These are phyloP conservation scores for Apiotrichum mycotoxinovorans DNA, from an alignment of 1,284 basidiomycete genomes.

Conservation along the genomic window DNA sequence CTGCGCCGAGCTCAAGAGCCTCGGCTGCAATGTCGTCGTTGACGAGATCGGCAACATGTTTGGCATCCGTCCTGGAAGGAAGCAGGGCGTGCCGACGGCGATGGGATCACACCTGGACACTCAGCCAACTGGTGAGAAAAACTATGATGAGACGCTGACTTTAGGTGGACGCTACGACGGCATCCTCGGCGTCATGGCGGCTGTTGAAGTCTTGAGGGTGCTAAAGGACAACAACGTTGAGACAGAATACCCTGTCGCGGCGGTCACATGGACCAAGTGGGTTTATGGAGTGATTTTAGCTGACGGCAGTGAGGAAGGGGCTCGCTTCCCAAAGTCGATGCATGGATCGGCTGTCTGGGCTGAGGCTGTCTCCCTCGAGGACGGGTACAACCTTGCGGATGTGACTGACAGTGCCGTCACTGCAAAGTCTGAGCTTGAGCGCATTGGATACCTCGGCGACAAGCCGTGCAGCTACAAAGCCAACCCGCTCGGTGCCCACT, in stretches of 20 bases:
- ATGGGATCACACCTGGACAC: conserved; percentile 40
- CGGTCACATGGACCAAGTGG: conserved; percentile 28
- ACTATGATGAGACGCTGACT: too few species aligned
- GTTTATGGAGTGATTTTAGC: background rate
- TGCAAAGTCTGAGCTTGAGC: conserved; percentile 19
- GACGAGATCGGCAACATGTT: conserved; percentile 45
- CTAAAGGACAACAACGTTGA: conserved; percentile 13
- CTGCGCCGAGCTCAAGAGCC: conserved; percentile 26
- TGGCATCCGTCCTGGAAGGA: conserved; percentile 26
- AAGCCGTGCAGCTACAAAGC: conserved; percentile 12
- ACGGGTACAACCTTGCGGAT: conserved; percentile 18
- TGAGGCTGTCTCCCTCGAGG: conserved; percentile 12
- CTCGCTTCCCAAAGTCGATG: conserved; percentile 33
- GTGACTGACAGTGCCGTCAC: conserved; percentile 11
- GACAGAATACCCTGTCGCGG: conserved; percentile 26
- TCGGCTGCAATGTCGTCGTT: conserved; percentile 35
- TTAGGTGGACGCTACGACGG: conserved; percentile 34
- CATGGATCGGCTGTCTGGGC: conserved; percentile 39
- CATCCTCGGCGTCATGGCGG: conserved; percentile 32
- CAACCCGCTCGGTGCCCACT: conserved; percentile 31
- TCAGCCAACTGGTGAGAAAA: conserved; percentile 23
- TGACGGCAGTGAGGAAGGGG: conserved; percentile 27
- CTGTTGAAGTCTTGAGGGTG: conserved; percentile 24
- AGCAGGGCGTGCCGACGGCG: conserved; percentile 24
- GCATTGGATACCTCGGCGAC: conserved; percentile 25